Evolutionary conservation across 2,329 filamentous ascomycete species (phyloP), one percentile per base, ranked within the genome.

Genomic region (Cladosporium sp.): DNA sequence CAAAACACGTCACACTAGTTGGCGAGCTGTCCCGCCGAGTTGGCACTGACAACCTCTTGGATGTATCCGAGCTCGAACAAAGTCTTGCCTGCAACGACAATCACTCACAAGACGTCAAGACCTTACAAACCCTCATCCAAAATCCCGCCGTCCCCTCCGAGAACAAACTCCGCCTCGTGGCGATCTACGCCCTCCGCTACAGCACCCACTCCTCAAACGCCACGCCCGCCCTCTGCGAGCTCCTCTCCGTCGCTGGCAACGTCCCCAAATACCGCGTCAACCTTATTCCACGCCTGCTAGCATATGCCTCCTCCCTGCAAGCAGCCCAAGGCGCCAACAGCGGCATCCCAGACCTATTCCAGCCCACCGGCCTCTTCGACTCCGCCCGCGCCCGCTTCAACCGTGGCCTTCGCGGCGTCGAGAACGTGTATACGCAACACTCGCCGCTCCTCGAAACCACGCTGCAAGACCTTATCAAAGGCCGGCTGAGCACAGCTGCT

Each of bases 371-470:
- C 4, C 93, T 99, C 64, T 96, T 99, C 74, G 90, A 90, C 0
- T 90, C 90, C 12, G 92, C 92, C 11, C 84, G 91, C 39, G 90
- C 88, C 69, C 86, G 92, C 5, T 92, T 99, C 74, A 96, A 96
- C 70, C 67, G 72, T 25, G 94, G 94, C 0, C 81, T 99, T 14
- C 97, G 97, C 70, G 94, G 94, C 1, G 94, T 99, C 1, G 95
- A 99, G 73, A 99, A 99, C 67, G 94, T 99, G 28, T 99, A 99
- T 73, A 99, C 94, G 0, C 95, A 99, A 73, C 94, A 99, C 73
- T 95, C 91, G 5, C 92, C 95, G 0, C 82, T 91, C 20, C 75
- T 99, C 15, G 92, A 97, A 73, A 84, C 84, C 22, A 97, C 92
- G 0, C 77, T 99, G 17, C 93, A 97, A 71, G 93, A 93, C 67